Percentiles rank a stretch among this genome's conserved stretches.
Conservation (phyloP, 2,329 filamentous ascomycete species). For the Xylariaceae sp. region DNA sequence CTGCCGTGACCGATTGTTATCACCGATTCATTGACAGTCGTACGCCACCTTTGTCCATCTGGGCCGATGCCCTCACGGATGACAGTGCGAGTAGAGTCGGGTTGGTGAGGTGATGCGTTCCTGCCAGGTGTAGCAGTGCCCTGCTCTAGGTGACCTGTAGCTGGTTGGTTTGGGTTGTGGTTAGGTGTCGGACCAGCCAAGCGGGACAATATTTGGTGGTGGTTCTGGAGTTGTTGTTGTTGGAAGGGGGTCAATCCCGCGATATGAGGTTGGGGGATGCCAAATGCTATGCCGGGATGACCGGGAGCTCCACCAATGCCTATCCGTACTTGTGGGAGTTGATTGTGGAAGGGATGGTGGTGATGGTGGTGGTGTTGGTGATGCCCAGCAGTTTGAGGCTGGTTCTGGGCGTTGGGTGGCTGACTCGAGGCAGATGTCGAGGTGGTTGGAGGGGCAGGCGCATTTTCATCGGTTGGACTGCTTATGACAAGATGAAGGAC, state of each 20-base stretch:
- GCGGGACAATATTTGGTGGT: slow-evolving; percentile 11
- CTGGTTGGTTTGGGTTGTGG: slow-evolving; percentile 37
- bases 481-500: slow-evolving; percentile 33
- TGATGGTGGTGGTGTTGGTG: slow-evolving; percentile 13
- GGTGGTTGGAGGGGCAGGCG: slow-evolving; percentile 13
- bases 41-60: slow-evolving; percentile 49
- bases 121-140: slow-evolving; percentile 24
- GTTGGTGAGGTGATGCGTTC: slow-evolving; percentile 30
- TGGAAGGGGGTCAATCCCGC: too few species aligned
- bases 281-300: slow-evolving; percentile 21
- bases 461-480: slow-evolving; percentile 26
- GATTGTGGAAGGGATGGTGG: slow-evolving; percentile 14
- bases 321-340: slow-evolving; percentile 12
- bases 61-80: slow-evolving; percentile 47
- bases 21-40: slow-evolving; percentile 47
- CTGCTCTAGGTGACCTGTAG: slow-evolving; percentile 37
- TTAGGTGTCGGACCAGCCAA: slow-evolving; percentile 34
- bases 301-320: slow-evolving; percentile 8
- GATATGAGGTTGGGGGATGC: slow-evolving; percentile 23
- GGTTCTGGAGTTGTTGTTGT: slow-evolving; percentile 17
- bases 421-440: too few species aligned
- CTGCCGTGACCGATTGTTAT: slow-evolving; percentile 12
- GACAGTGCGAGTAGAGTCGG: slow-evolving; percentile 39
- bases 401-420: slow-evolving; percentile 15
- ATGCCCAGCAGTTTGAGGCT: slow-evolving; percentile 13